Base-by-base conservation (phyloP, 139 green algal genomes). In the Edaphochlamys debaryana region DNA sequence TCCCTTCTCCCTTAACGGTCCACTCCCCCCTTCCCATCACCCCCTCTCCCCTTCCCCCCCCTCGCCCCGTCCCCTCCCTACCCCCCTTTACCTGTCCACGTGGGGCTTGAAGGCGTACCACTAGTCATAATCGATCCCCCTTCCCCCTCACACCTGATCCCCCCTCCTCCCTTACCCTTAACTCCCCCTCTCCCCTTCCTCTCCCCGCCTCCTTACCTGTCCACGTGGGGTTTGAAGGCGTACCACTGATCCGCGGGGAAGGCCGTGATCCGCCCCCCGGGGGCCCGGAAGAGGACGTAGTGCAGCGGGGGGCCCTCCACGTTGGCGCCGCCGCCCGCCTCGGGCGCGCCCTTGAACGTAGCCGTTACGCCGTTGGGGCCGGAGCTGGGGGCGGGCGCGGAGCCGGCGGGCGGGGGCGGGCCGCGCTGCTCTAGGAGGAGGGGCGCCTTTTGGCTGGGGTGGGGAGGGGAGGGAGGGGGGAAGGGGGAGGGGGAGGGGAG, bases 241-340 rank as follows among this genome's bases (percentile, higher is more conserved):
- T 75, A 58, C 63, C 64, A 83, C 64, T 58, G 63, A n/a, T 83
- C 77, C 11, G 77, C 77, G 25, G 77, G 77, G 48, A 75, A 74
- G n/a, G 77, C 77, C 23, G 38, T 67, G 11, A 74, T 45, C 29
- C 48, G 45, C 64, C 50, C 50, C 48, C 64, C 77, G 4, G 32
- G 34, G 36, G 23, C 56, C 1, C 41, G 40, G 30, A 81, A 81
- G 22, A 81, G 40, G 7, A 81, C 40, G 40, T 72, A 81, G 75
- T 81, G 75, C 75, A 81, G 38, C 56, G 75, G 75, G 0, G 75
- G 60, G 41, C 75, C 75, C 3, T 81, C 56, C 60, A 36, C 13
- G 30, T 71, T 72, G 40, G 60, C 41, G 58, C 58, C 75, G 38
- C 60, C 75, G n/a, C 75, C 75, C 13, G 29, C 60, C 62, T 81